Conservation (phyloP, 352 stramenopile species). For the Nothophytophthora sp. region DNA sequence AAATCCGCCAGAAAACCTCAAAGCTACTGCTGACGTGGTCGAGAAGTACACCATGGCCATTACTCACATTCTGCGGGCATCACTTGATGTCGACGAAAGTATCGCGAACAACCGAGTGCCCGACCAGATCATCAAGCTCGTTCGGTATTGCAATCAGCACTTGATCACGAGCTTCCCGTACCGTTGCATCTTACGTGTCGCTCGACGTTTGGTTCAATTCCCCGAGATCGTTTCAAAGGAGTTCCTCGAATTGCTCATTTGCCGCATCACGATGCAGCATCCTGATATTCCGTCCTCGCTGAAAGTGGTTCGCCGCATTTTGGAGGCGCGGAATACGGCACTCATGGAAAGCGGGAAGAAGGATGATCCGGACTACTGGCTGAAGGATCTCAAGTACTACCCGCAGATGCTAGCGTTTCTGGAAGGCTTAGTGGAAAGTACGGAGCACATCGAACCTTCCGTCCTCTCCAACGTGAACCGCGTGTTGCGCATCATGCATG, state of each 20-base stretch:
- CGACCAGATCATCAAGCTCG: constrained; percentile 71
- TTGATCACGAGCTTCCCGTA: constrained; percentile 77
- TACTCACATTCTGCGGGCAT: constrained; percentile 63
- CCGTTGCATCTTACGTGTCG: constrained; percentile 63
- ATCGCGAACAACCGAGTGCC: constrained; percentile 70
- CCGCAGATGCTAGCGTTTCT: constrained; percentile 58
- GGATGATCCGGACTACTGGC: constrained; percentile 35
- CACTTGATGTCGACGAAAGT: constrained; percentile 67
- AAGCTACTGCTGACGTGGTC: constrained; percentile 46
- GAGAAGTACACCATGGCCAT: constrained; percentile 78
- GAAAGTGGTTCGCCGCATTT: constrained; percentile 71
- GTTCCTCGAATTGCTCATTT: constrained; percentile 75
- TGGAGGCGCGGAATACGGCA: constrained; percentile 56
- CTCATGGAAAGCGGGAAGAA: constrained; percentile 32
- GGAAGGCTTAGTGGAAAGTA: constrained; percentile 52
- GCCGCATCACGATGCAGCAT: constrained; percentile 69
- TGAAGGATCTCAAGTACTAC: constrained; percentile 76
- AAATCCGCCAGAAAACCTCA: constrained; percentile 56
- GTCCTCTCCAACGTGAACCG: constrained; percentile 76
- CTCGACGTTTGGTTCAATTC: constrained; percentile 67
- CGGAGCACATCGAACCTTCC: constrained; percentile 40
- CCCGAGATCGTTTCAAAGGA: constrained; percentile 63
- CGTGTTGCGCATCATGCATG: constrained; percentile 69
- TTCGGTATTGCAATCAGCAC: constrained; percentile 75
- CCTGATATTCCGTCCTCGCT: constrained; percentile 65